A percentile compares a stretch with the other conserved stretches of the same genome.
Conservation (phyloP, 805 yeast genomes). For the Hemisphaericaspora nanyangensis region DNA sequence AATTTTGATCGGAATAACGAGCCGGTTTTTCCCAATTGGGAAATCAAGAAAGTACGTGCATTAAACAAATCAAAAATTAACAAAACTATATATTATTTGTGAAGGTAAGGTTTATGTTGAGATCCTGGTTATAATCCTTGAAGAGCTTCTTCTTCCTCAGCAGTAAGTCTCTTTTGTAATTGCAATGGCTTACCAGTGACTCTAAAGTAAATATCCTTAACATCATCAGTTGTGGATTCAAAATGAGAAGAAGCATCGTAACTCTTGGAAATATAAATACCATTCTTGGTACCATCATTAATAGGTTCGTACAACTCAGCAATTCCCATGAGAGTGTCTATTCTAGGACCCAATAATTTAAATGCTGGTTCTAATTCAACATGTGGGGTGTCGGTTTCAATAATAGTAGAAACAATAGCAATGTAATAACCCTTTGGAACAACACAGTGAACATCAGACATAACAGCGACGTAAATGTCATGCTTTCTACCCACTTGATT, state of each 20-base stretch:
- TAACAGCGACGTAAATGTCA: constrained; percentile 90
- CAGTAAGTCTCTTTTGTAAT: constrained; percentile 68
- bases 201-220: constrained; percentile 88
- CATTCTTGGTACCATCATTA: constrained; percentile 76
- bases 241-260: constrained; percentile 95
- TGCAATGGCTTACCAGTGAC: constrained; percentile 91
- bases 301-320: constrained; percentile 86
- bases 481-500: constrained; percentile 89
- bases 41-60: too few relatives aligned
- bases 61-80: too few relatives aligned
- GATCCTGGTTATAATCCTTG: constrained; percentile 21
- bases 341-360: constrained; percentile 74
- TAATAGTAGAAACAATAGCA: constrained; percentile 91
- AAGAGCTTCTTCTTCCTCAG: constrained; percentile 48
- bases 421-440: constrained; percentile 83
- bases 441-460: constrained; percentile 87
- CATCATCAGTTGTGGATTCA: constrained; percentile 94
- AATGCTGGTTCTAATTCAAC: constrained; percentile 91
- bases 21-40: too few relatives aligned
- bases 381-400: constrained; percentile 92
- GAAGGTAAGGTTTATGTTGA: too few relatives aligned
- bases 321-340: constrained; percentile 90
- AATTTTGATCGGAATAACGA: too few relatives aligned
- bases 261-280: constrained; percentile 79
- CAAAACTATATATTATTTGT: too few relatives aligned